These are phyloP conservation scores for Cephalotrichum gorgonifer DNA, from an alignment of 2,329 filamentous ascomycete genomes.

Conservation along the genomic window DNA sequence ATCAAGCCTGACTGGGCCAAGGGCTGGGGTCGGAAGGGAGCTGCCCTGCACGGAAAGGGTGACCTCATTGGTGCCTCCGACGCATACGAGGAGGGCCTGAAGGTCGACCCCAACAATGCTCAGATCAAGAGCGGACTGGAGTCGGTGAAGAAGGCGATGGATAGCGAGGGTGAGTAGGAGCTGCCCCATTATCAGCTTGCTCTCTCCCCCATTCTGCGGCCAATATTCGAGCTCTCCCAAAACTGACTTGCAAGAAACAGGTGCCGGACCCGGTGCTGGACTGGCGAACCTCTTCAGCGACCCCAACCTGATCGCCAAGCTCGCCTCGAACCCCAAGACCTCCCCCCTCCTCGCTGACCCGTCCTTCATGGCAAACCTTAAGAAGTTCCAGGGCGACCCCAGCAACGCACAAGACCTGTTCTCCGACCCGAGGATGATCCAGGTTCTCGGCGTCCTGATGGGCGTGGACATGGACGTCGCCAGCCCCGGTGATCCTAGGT, in stretches of 20 bases:
- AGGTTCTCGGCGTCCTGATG: slow-evolving; percentile 87
- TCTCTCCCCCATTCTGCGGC: slow-evolving; percentile 17
- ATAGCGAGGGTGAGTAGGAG: slow-evolving; percentile 35
- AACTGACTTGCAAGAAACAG: slow-evolving; percentile 18
- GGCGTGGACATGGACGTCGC: slow-evolving; percentile 74
- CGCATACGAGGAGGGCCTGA: slow-evolving; percentile 89
- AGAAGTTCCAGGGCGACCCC: slow-evolving; percentile 72
- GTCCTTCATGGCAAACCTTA: slow-evolving; percentile 82
- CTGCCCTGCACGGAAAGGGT: slow-evolving; percentile 77
- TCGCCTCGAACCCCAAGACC: slow-evolving; percentile 92
- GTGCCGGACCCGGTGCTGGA: slow-evolving; percentile 47
- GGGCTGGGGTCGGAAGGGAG: slow-evolving; percentile 88
- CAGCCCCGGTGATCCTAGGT: slow-evolving; percentile 22
- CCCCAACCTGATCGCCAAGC: slow-evolving; percentile 79
- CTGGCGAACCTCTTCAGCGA: slow-evolving; percentile 93
- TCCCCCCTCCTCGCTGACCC: slow-evolving; percentile 68
- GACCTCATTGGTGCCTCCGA: slow-evolving; percentile 79
- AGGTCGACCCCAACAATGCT: slow-evolving; percentile 83
- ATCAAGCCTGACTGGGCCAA: slow-evolving; percentile 98
- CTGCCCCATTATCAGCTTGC: slow-evolving; percentile 1
- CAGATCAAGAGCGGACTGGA: slow-evolving; percentile 84
- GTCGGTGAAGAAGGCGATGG: slow-evolving; percentile 79
- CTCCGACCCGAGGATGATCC: slow-evolving; percentile 81
- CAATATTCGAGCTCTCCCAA: too few relatives aligned
- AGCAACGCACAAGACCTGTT: slow-evolving; percentile 70